Base-by-base conservation (phyloP, 352 stramenopile genomes). In the Pythium pyrilobum region DNA sequence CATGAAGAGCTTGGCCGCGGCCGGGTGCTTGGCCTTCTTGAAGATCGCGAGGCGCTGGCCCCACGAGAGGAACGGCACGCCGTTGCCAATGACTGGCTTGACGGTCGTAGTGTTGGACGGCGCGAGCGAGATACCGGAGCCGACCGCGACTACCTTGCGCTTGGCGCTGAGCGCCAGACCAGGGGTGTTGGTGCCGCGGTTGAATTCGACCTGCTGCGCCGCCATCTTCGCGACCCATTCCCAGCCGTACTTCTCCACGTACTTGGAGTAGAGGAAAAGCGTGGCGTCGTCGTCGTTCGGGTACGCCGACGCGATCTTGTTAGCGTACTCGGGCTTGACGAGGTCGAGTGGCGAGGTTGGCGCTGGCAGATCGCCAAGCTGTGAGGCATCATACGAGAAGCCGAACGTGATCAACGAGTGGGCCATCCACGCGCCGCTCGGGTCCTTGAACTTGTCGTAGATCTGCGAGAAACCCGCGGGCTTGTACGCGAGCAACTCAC, bases 11-110 rank as follows among this genome's bases (percentile, higher is more conserved):
- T 85, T 85, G 48, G 71, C 69, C 1, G 71, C 69, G 2, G 74
- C 74, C 4, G 60, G 62, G 45, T 82, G 66, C 49, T 70, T 77
- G 21, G 69, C 69, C 53, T 86, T 78, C 51, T 72, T 72, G 18
- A 87, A 42, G 64, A 84, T 81, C 24, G 72, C 71, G 29, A 82
- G 65, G 56, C 71, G 69, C 55, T 85, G 74, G 25, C 69, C 69
- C 71, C 71, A 85, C 5, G 56, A 33, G 21, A 82, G 38, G 39
- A 66, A 80, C 23, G 70, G 62, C 25, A 58, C 66, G 38, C 56
- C 67, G n/a, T 59, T 67, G 47, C 56, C 63, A 15, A 44, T 59
- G 12, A 69, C 47, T 20, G 60, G 47, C 20, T 55, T 66, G 28
- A 59, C 52, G 40, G 61, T 66, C 24, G 55, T 16, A 13, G 37